These are phyloP conservation scores for Elsinoe perseae DNA, from an alignment of 2,329 filamentous ascomycete species.

Conservation along the genomic window DNA sequence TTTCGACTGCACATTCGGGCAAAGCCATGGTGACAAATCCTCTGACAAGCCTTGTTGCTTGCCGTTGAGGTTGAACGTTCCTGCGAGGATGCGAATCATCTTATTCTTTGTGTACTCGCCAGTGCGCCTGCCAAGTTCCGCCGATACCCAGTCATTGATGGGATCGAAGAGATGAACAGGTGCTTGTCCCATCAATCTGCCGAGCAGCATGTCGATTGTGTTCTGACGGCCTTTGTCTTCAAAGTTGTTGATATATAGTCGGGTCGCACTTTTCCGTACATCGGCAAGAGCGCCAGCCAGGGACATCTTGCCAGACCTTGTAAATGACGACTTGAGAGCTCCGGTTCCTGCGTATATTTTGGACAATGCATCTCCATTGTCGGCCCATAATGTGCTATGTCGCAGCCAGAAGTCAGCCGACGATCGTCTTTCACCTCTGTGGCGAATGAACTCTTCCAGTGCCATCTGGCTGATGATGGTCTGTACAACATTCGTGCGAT, in stretches of 20 bases:
- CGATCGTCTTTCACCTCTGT: conserved; percentile 57
- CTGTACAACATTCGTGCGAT: conserved; percentile 92
- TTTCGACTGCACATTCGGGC: conserved; percentile 52
- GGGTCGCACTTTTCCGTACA: conserved; percentile 84
- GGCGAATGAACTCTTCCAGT: conserved; percentile 71
- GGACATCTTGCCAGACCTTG: conserved; percentile 90
- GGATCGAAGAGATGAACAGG: conserved; percentile 87
- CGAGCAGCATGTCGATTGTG: conserved; percentile 91
- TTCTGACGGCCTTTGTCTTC: conserved; percentile 86
- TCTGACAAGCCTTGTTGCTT: conserved; percentile 67
- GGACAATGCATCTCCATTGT: conserved; percentile 89
- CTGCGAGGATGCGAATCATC: conserved; percentile 71
- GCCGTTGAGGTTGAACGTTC: conserved; percentile 93
- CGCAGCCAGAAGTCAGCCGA: conserved; percentile 80
- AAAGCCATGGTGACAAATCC: conserved; percentile 81
- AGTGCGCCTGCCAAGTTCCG: conserved; percentile 59
- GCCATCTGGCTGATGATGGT: conserved; percentile 94
- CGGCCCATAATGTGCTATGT: conserved; percentile 91
- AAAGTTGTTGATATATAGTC: conserved; percentile 97
- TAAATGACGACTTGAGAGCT: conserved; percentile 91
- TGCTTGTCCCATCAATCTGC: conserved; percentile 71
- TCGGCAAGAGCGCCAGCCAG: conserved; percentile 90
- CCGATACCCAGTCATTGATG: conserved; percentile 80
- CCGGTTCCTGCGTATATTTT: conserved; percentile 96
- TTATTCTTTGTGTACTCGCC: conserved; percentile 68